Evolutionary conservation across 768 basidiomycete species (phyloP).

Genomic region (Leccinellum luteum): DNA sequence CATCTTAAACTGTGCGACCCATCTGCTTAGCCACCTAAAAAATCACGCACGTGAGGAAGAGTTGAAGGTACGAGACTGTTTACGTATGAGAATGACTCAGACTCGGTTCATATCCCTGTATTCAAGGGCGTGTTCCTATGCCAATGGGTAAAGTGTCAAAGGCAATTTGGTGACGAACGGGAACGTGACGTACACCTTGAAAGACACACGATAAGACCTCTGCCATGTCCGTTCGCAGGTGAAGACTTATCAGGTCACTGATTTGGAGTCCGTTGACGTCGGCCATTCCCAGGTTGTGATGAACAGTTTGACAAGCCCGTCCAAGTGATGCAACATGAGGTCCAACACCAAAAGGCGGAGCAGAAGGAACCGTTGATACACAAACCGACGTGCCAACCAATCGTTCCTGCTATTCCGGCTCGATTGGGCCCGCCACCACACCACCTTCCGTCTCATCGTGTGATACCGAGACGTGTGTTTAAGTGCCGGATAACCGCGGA

Average conservation of each 20-base stretch:
- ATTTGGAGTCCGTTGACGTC: slow-evolving; percentile 8
- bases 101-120: slow-evolving; percentile 5
- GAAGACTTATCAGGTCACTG: slow-evolving; percentile 1
- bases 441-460: slow-evolving; percentile 49
- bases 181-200: slow-evolving; percentile 48
- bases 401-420: slow-evolving; percentile 29
- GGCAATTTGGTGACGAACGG: slow-evolving; percentile 35
- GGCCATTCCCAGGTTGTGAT: slow-evolving; percentile 46
- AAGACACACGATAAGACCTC: slow-evolving; percentile 40
- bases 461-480: slow-evolving; percentile 42
- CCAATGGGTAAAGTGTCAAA: slow-evolving; percentile 57
- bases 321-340: slow-evolving; percentile 49
- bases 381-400: slow-evolving; percentile 35
- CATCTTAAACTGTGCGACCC: slow-evolving; percentile 51
- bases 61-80: slow-evolving; percentile 25
- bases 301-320: slow-evolving; percentile 44
- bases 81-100: neutral
- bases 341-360: slow-evolving; percentile 34
- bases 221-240: slow-evolving; percentile 44
- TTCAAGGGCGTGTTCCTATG: slow-evolving; percentile 43
- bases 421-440: slow-evolving; percentile 40
- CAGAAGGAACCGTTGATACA: slow-evolving; percentile 7
- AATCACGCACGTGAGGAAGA: slow-evolving; percentile 34
- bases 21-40: slow-evolving; percentile 49
- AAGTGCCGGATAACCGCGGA: slow-evolving; percentile 47